Conservation (phyloP, 1,139 yeast genomes). For the Blastobotrys proliferans region DNA sequence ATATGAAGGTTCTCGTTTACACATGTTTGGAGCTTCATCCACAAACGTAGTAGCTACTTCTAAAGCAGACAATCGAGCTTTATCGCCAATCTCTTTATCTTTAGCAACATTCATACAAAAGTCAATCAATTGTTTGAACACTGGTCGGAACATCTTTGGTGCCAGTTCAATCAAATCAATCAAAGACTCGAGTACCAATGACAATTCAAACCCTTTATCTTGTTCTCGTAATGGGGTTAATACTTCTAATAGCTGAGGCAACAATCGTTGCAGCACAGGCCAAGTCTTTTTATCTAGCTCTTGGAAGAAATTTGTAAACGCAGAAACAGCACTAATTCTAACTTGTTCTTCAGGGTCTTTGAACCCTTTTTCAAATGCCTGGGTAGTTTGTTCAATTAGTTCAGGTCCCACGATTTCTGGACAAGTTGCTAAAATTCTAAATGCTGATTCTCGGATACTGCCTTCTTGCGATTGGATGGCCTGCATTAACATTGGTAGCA, state of each 20-base stretch:
- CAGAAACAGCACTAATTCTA: constrained; percentile 85
- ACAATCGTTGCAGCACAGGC: constrained; percentile 68
- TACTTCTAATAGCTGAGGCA: constrained; percentile 81
- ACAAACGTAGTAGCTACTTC: constrained; percentile 87
- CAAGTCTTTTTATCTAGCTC: constrained; percentile 74
- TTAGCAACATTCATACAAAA: constrained; percentile 80
- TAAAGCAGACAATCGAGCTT: constrained; percentile 78
- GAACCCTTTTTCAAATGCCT: constrained; percentile 75
- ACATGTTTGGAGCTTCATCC: constrained; percentile 94
- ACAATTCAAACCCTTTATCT: constrained; percentile 76
- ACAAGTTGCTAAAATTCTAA: constrained; percentile 79
- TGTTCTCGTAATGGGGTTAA: constrained; percentile 77
- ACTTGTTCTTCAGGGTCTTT: constrained; percentile 76
- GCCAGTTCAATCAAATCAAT: constrained; percentile 90
- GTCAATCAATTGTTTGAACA: constrained; percentile 81
- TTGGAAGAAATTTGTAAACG: constrained; percentile 86
- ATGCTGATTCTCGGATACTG: constrained; percentile 85
- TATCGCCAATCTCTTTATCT: constrained; percentile 71
- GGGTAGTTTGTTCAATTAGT: constrained; percentile 44
- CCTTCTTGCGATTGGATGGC: constrained; percentile 61
- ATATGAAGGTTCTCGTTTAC: constrained; percentile 73
- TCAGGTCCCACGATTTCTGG: constrained; percentile 67
- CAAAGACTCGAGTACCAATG: constrained; percentile 81
- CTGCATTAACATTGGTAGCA: constrained; percentile 68
- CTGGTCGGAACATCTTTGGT: constrained; percentile 87